phyloP scores from a whole-genome alignment of 352 stramenopile species.

The Pythium graminicola region DNA sequence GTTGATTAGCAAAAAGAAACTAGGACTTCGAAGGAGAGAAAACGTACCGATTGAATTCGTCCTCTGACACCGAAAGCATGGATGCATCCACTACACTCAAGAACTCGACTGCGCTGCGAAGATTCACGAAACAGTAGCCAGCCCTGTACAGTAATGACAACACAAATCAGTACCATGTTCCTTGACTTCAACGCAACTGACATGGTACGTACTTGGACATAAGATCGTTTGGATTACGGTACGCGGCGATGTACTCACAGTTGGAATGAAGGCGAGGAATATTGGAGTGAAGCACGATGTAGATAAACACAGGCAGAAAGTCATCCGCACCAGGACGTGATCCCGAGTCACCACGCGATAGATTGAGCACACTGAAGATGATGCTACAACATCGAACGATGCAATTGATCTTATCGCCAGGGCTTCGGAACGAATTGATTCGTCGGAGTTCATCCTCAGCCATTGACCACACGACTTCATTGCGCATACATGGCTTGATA shows the following conservation, averaged over 20 bases:
- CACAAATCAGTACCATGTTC: no score
- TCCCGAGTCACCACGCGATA: slow-evolving; percentile 58
- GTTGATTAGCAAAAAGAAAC: background rate
- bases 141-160: slow-evolving; percentile 30
- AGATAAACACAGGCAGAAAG: slow-evolving; percentile 91
- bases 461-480: slow-evolving; percentile 87
- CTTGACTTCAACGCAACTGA: no score
- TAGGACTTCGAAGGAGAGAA: background rate
- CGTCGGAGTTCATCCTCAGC: slow-evolving; percentile 82
- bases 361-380: slow-evolving; percentile 87
- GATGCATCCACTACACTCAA: slow-evolving; percentile 78
- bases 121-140: slow-evolving; percentile 90
- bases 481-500: slow-evolving; percentile 86
- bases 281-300: slow-evolving; percentile 86
- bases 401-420: slow-evolving; percentile 88
- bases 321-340: slow-evolving; percentile 80
- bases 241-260: slow-evolving; percentile 88
- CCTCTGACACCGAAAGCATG: slow-evolving; percentile 72
- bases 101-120: slow-evolving; percentile 88
- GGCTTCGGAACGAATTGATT: slow-evolving; percentile 83
- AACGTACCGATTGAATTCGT: slow-evolving; percentile 71
- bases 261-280: slow-evolving; percentile 85
- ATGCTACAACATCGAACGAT: slow-evolving; percentile 84
- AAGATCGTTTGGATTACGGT: slow-evolving; percentile 80
- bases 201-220: slow-evolving; percentile 88